These are phyloP conservation scores for Carex sylvatica DNA, from an alignment of 202 grass and related monocot genomes.

Conservation along the genomic window DNA sequence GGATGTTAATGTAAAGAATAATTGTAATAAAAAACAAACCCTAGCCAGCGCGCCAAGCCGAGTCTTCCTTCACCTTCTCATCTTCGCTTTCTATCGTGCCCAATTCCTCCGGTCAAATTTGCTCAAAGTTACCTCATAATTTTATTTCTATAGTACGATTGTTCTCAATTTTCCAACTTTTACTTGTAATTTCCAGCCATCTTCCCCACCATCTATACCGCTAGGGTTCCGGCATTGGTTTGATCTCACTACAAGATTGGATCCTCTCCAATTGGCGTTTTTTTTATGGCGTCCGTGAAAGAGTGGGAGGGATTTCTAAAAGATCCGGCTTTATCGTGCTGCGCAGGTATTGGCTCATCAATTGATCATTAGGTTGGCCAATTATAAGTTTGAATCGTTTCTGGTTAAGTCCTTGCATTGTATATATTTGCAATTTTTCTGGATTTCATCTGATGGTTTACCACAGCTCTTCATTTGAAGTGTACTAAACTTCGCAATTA, in stretches of 20 bases:
- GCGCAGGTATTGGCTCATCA: background rate
- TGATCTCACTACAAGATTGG: background rate
- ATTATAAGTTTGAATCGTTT: background rate
- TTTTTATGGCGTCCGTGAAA: conserved; percentile 20
- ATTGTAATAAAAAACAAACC: conserved; percentile 25
- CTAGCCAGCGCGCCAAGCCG: conserved; percentile 21
- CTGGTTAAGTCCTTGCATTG: background rate
- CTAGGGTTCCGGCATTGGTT: conserved; percentile 10
- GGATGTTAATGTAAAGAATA: background rate
- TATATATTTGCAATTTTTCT: background rate
- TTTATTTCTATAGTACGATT: background rate
- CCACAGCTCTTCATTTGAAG: background rate
- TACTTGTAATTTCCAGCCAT: background rate
- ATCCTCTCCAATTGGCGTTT: background rate
- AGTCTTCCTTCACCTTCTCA: background rate
- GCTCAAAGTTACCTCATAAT: background rate
- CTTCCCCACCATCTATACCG: background rate
- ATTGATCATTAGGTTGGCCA: background rate
- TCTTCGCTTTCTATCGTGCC: background rate
- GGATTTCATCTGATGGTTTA: background rate
- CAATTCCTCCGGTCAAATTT: background rate
- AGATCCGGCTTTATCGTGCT: conserved; percentile 19
- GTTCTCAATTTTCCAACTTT: background rate
- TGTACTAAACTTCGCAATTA: background rate
- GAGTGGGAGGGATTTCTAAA: conserved; percentile 24